Evolutionary conservation across 805 yeast species (phyloP).

Genomic region (Ogataea pignaliae): DNA sequence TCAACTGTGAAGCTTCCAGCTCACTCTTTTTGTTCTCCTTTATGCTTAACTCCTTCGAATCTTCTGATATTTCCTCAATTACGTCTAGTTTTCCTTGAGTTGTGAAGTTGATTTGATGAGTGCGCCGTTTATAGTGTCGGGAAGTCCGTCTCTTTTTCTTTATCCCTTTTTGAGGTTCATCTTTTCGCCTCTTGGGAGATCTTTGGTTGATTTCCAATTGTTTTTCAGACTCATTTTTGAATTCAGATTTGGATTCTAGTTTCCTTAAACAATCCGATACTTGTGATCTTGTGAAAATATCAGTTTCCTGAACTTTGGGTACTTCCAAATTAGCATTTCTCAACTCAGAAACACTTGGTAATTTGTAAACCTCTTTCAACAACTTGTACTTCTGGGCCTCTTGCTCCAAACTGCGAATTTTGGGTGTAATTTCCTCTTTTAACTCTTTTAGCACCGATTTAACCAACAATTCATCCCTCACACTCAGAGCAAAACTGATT

Average conservation of each 20-base stretch:
- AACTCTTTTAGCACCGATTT: conserved; percentile 17
- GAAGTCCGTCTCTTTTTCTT: too few species aligned
- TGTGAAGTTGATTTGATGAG: too few species aligned
- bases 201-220: background rate
- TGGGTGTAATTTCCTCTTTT: conserved; percentile 21
- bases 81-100: too few species aligned
- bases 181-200: too few species aligned
- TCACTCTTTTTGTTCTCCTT: too few species aligned
- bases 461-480: conserved; percentile 18
- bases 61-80: too few species aligned
- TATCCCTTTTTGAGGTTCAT: too few species aligned
- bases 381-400: conserved; percentile 22
- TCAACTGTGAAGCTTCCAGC: too few species aligned
- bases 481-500: conserved; percentile 11
- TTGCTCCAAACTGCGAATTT: conserved; percentile 14
- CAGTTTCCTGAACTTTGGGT: background rate
- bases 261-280: background rate
- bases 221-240: too few species aligned
- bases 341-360: conserved; percentile 25
- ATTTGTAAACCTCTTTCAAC: conserved; percentile 19
- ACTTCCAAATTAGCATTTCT: conserved; percentile 5
- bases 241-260: background rate
- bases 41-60: too few species aligned
- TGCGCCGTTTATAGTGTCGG: too few species aligned
- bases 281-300: background rate